Percentiles rank a stretch among this genome's conserved stretches.
These are phyloP conservation scores for Pestalotiopsis sp. DNA, from an alignment of 2,329 filamentous ascomycete genomes.

Conservation along the genomic window DNA sequence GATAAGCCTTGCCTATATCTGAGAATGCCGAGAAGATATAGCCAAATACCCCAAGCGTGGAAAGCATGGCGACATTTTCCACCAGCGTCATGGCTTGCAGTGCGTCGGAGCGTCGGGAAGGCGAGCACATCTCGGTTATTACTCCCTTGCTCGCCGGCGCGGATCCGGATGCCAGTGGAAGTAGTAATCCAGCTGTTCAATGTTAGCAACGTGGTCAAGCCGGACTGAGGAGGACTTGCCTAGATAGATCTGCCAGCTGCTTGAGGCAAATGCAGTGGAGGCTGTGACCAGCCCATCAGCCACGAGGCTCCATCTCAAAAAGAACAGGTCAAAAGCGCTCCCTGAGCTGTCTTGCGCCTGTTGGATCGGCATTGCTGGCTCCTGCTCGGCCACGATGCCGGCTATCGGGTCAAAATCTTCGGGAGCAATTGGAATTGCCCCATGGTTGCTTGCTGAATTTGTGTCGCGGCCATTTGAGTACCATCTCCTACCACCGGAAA, in stretches of 20 bases:
- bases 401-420: slow-evolving; percentile 18
- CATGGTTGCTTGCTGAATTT: too few relatives aligned
- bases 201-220: background rate
- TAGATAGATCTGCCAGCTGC: slow-evolving; percentile 31
- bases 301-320: slow-evolving; percentile 66
- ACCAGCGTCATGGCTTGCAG: slow-evolving; percentile 26
- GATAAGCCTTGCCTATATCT: background rate
- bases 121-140: slow-evolving; percentile 24
- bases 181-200: slow-evolving; percentile 15
- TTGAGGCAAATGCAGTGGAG: slow-evolving; percentile 60
- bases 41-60: slow-evolving; percentile 14
- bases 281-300: slow-evolving; percentile 66
- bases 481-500: slow-evolving; percentile 41
- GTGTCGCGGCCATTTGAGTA: too few relatives aligned
- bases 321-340: slow-evolving; percentile 66
- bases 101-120: slow-evolving; percentile 21
- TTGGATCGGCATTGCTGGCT: background rate
- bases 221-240: background rate
- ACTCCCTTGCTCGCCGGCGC: slow-evolving; percentile 25
- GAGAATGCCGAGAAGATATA: background rate
- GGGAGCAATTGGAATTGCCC: slow-evolving; percentile 18
- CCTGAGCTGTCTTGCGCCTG: slow-evolving; percentile 43
- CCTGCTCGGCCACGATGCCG: slow-evolving; percentile 17
- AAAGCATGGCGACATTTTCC: slow-evolving; percentile 21
- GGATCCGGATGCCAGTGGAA: slow-evolving; percentile 25